These are phyloP conservation scores for Fistulina hepatica DNA, from an alignment of 1,284 basidiomycete species.

Conservation along the genomic window DNA sequence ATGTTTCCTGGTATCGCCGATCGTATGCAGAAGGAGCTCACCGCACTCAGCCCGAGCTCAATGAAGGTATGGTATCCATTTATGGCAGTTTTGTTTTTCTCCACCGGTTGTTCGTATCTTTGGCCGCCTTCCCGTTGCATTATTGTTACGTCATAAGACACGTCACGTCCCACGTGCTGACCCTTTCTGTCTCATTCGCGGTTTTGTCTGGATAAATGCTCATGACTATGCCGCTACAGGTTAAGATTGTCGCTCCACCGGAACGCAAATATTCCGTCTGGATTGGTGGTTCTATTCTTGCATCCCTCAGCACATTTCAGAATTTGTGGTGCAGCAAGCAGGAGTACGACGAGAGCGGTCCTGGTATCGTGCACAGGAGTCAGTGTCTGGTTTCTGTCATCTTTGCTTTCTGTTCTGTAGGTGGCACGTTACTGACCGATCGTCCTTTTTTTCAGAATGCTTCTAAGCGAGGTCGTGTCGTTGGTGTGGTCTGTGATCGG, in stretches of 20 bases:
- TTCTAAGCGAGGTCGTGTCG: too few species aligned
- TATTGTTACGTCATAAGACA: background rate
- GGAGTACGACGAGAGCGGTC: constrained; percentile 28
- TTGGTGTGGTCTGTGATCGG: too few species aligned
- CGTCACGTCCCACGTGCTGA: background rate
- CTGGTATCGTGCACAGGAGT: constrained; percentile 49
- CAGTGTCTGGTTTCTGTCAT: too few species aligned
- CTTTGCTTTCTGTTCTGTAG: too few species aligned
- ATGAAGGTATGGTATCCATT: constrained; percentile 69
- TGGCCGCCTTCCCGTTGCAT: background rate
- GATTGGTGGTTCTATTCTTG: constrained; percentile 81
- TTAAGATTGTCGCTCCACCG: constrained; percentile 69
- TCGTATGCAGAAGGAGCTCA: constrained; percentile 83
- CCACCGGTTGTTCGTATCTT: background rate
- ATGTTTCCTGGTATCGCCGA: constrained; percentile 83
- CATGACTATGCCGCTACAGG: constrained; percentile 31
- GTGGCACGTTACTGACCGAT: too few species aligned
- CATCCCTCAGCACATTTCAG: constrained; percentile 76
- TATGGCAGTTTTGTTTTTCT: constrained; percentile 4
- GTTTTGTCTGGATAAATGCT: background rate
- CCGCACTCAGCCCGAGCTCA: constrained; percentile 50
- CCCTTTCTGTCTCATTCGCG: background rate
- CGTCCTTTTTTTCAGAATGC: too few species aligned
- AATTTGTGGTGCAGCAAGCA: constrained; percentile 65
- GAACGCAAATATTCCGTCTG: constrained; percentile 36